Evolutionary conservation across 164 flowering plant species (phyloP).

Genomic region (Aristolochia contorta): DNA sequence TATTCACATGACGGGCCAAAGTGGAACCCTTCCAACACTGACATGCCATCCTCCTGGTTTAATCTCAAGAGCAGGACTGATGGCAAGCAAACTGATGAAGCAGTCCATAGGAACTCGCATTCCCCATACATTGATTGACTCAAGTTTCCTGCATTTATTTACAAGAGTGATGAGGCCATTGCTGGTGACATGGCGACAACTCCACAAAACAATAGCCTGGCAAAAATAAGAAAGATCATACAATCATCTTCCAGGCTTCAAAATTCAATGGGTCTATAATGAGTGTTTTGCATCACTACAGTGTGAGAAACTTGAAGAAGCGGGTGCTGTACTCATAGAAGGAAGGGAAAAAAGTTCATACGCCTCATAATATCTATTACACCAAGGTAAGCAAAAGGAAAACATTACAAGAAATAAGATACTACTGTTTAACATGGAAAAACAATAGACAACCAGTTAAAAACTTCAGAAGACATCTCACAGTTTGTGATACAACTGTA

Average conservation of each 20-base stretch:
- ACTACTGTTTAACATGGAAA: too few species aligned
- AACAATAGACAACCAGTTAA: too few species aligned
- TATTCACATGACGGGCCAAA: constrained; percentile 22
- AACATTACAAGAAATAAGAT: too few species aligned
- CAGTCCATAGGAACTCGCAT: constrained; percentile 68
- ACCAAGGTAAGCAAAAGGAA: too few species aligned
- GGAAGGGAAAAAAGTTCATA: too few species aligned
- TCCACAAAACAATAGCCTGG: constrained; percentile 79
- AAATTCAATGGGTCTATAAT: neutral
- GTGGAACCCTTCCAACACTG: constrained; percentile 19
- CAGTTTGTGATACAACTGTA: too few species aligned
- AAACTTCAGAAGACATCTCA: too few species aligned
- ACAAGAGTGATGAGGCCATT: constrained; percentile 69
- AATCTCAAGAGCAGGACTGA: constrained; percentile 76
- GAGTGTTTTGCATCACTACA: neutral
- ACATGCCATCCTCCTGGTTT: constrained; percentile 35
- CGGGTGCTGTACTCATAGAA: too few species aligned
- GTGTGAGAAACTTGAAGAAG: too few species aligned
- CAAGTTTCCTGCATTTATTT: constrained; percentile 57
- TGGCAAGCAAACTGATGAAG: constrained; percentile 49
- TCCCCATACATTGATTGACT: constrained; percentile 82
- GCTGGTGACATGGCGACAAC: constrained; percentile 90
- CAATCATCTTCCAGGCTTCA: neutral
- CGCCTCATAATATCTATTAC: too few species aligned
- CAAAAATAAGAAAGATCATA: neutral